phyloP scores from a whole-genome alignment of 148 eudicot genomes.

The Drosera capensis region DNA sequence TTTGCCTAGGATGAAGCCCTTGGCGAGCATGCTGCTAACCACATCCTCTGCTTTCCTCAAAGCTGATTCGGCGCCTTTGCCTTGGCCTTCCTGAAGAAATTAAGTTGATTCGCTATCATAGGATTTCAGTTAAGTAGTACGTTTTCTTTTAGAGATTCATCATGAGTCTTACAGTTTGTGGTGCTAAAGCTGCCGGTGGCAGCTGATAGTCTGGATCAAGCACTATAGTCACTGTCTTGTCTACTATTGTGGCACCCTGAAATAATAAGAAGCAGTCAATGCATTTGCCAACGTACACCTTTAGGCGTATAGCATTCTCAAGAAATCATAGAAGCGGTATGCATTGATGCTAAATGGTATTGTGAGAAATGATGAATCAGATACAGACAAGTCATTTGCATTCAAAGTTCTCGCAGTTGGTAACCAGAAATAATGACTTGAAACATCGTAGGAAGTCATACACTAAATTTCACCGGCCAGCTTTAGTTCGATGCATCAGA shows the following conservation, averaged over 20 bases:
- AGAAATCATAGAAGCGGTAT: too few species aligned
- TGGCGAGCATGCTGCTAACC: constrained; percentile 83
- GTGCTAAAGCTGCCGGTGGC: constrained; percentile 61
- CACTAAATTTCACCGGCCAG: too few species aligned
- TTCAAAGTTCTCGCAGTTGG: too few species aligned
- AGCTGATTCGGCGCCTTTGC: constrained; percentile 47
- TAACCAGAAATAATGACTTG: too few species aligned
- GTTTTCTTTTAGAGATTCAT: constrained; percentile 1
- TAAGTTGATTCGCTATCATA: neutral
- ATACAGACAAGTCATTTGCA: too few species aligned
- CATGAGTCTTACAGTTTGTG: constrained; percentile 36
- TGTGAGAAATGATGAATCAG: too few species aligned
- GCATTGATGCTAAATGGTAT: too few species aligned
- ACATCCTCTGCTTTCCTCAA: constrained; percentile 87
- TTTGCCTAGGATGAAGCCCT: constrained; percentile 86
- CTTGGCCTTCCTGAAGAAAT: constrained; percentile 29
- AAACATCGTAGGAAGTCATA: too few species aligned
- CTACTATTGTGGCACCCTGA: constrained; percentile 93
- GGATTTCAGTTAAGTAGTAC: neutral
- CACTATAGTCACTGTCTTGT: constrained; percentile 43
- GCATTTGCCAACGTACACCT: too few species aligned
- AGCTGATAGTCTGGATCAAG: constrained; percentile 62
- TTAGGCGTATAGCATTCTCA: too few species aligned
- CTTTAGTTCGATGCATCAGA: too few species aligned
- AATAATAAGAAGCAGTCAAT: neutral